Evolutionary conservation across 2,329 filamentous ascomycete species (phyloP), one percentile per base, ranked within the genome.

Genomic region (Graphilbum sp.): DNA sequence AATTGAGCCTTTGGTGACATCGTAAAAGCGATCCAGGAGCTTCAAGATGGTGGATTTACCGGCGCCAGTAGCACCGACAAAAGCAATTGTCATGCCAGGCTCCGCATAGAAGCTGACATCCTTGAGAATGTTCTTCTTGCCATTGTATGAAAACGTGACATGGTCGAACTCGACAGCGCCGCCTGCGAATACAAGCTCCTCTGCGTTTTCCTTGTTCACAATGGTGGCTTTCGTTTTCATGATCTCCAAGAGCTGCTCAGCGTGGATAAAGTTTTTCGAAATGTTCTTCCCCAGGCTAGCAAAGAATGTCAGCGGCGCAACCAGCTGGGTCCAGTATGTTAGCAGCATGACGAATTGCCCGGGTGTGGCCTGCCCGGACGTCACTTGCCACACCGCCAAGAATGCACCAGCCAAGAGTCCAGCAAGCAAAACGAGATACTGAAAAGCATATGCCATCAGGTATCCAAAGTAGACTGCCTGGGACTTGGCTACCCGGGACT

Each of bases 321-420:
- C 78, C 29, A 85, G 63, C 49, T 84, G 79, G 16, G 69, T 68
- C 77, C 82, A 82, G 53, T 84, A 85, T 38, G 76, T 78, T 42
- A 84, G 58, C 15, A 85, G 61, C 56, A 76, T 72, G 39, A 80
- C 73, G 47, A 85, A 83, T 45, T 79, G 67, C 39, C 79, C 79
- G 11, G 79, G 62, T 5, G 69, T 70, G 5, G 71, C 67, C 37
- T 67, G 56, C 2, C 66, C 67, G n/a, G 63, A 65, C 2, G 67
- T 75, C 38, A 85, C 75, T 44, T 80, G 76, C 51, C 75, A 79
- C 0, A 75, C 67, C 2, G 69, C 69, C 31, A 75, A 47, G 47
- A 72, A 70, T 2, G 69, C 63, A 27, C 70, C 71, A 4, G 77
- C 78, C 13, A 81, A 63, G 31, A 85, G 69, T 40, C 81, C 79